Evolutionary conservation across 805 yeast species (phyloP).

Genomic region (Grigorovia humatica): DNA sequence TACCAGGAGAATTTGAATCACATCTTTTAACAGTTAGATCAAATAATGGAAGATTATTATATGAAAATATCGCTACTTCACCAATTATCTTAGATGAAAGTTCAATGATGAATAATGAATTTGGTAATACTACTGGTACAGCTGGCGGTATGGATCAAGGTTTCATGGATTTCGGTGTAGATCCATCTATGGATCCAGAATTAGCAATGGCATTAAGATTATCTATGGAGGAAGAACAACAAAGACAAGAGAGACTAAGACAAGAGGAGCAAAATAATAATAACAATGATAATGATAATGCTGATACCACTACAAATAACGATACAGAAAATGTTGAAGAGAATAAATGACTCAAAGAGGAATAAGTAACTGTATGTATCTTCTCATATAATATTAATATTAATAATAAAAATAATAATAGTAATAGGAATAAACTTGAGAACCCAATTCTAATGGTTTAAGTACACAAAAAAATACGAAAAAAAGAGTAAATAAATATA

Average conservation of each 20-base stretch:
- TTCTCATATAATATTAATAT: not conserved
- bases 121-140: slow-evolving; percentile 35
- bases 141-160: slow-evolving; percentile 31
- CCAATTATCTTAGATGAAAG: slow-evolving; percentile 62
- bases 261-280: slow-evolving; percentile 16
- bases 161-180: slow-evolving; percentile 60
- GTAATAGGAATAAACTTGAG: no score
- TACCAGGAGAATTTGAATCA: slow-evolving; percentile 53
- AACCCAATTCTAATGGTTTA: no score
- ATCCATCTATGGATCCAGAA: slow-evolving; percentile 93
- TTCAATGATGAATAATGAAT: slow-evolving; percentile 17
- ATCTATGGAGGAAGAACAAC: slow-evolving; percentile 89
- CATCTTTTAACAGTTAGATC: slow-evolving; percentile 83
- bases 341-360: not conserved
- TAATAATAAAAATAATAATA: no score
- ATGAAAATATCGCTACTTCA: slow-evolving; percentile 70
- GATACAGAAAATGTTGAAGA: slow-evolving; percentile 1
- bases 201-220: slow-evolving; percentile 89
- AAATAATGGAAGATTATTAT: slow-evolving; percentile 64
- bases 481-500: not conserved
- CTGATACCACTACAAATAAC: not conserved
- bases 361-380: no score
- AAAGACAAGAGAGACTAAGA: slow-evolving; percentile 74
- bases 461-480: not conserved
- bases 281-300: slow-evolving; percentile 3